Conservation (phyloP, 345 rosid species). For the Heritiera fomes region DNA sequence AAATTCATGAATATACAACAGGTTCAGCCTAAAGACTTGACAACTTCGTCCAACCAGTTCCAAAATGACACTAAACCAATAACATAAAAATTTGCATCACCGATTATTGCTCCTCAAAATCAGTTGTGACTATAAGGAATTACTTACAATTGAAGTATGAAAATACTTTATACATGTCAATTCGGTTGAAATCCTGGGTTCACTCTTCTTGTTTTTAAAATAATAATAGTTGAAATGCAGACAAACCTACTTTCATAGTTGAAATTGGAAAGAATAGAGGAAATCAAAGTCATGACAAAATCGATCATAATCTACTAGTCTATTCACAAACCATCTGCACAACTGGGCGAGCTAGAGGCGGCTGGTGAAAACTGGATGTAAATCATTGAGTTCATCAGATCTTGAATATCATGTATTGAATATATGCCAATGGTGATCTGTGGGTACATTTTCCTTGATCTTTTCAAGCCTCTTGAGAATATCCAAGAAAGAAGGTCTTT, state of each 20-base stretch:
- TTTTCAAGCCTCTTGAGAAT: slow-evolving; percentile 90
- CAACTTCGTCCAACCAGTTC: background rate
- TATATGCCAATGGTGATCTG: slow-evolving; percentile 84
- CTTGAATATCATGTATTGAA: slow-evolving; percentile 53
- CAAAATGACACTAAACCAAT: background rate
- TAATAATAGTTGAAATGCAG: background rate
- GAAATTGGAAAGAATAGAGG: background rate
- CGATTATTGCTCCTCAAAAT: background rate
- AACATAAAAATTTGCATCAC: background rate
- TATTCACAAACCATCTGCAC: slow-evolving; percentile 3
- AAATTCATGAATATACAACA: background rate
- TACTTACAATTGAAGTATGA: slow-evolving; percentile 1
- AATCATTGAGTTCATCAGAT: background rate
- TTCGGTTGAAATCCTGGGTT: background rate
- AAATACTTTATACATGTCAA: background rate
- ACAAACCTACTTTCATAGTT: background rate
- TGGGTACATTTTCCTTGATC: slow-evolving; percentile 65
- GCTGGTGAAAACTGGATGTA: background rate
- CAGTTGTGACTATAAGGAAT: background rate
- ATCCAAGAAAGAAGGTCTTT: slow-evolving; percentile 86
- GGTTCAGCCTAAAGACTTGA: background rate
- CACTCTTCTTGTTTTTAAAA: background rate
- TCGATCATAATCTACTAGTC: slow-evolving; percentile 4
- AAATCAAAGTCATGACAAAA: background rate
- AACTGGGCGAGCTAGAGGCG: background rate